Conservation (phyloP, 2,329 filamentous ascomycete species). For the Diaporthe sp. region DNA sequence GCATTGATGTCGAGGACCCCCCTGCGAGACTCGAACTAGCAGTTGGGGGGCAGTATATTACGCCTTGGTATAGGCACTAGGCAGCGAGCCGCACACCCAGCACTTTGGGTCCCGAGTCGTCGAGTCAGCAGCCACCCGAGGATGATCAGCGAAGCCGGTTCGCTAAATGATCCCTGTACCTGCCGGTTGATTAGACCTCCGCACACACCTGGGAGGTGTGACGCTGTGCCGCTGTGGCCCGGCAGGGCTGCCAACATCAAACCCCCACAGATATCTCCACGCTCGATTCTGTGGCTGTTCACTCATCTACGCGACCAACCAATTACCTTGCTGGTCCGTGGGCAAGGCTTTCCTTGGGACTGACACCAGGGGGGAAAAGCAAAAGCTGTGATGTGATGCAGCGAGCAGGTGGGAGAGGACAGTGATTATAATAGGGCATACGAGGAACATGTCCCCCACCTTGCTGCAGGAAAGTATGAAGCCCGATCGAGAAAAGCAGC, state of each 20-base stretch:
- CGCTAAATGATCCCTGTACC: constrained; percentile 28
- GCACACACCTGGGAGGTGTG: constrained; percentile 3
- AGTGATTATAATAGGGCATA: constrained; percentile 19
- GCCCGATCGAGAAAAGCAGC: constrained; percentile 13
- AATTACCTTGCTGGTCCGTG: constrained; percentile 5
- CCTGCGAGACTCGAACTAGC: constrained; percentile 9
- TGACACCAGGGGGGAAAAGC: not conserved
- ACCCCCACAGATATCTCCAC: not conserved
- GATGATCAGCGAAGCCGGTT: constrained; percentile 32
- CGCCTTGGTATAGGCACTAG: constrained; percentile 23
- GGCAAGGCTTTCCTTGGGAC: constrained; percentile 8
- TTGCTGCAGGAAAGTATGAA: constrained; percentile 1
- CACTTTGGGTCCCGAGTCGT: constrained; percentile 32
- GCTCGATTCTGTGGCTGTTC: constrained; percentile 25
- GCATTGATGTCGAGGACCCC: not conserved
- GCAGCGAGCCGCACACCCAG: constrained; percentile 28
- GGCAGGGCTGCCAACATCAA: not conserved
- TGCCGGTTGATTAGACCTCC: constrained; percentile 8
- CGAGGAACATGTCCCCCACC: constrained; percentile 17
- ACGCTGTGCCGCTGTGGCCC: not conserved
- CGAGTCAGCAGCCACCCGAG: constrained; percentile 36
- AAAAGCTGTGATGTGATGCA: constrained; percentile 22
- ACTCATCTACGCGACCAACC: constrained; percentile 12
- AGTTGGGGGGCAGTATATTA: constrained; percentile 15
- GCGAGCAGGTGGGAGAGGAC: constrained; percentile 7